A percentile compares a stretch with the other conserved stretches of the same genome.
Conservation (phyloP, 2,329 filamentous ascomycete genomes). For the Ophiocordyceps camponoti-rufipedis region DNA sequence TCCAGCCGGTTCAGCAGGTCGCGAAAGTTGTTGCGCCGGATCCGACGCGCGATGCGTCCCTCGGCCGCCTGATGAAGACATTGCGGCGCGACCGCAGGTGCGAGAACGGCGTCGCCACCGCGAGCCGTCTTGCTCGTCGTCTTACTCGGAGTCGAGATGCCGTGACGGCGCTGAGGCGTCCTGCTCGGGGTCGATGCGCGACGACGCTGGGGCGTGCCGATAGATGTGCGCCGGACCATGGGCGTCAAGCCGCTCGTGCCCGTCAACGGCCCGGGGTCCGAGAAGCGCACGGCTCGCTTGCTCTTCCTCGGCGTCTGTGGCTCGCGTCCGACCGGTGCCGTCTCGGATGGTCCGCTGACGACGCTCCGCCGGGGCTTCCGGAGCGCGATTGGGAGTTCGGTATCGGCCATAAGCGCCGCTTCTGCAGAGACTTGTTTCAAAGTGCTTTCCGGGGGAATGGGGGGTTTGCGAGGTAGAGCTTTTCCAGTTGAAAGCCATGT, state of each 20-base stretch:
- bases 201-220: slow-evolving; percentile 21
- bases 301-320: slow-evolving; percentile 13
- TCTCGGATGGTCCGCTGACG: slow-evolving; percentile 9
- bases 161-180: not conserved
- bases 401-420: slow-evolving; percentile 14
- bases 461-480: not conserved
- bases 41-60: slow-evolving; percentile 36
- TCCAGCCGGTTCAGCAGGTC: slow-evolving; percentile 38
- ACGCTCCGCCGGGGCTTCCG: slow-evolving; percentile 32
- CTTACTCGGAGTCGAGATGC: not conserved
- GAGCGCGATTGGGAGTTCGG: slow-evolving; percentile 34
- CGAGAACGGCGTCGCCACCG: slow-evolving; percentile 1
- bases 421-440: not conserved
- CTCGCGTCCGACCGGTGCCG: slow-evolving; percentile 5
- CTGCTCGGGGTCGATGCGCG: slow-evolving; percentile 25
- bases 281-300: slow-evolving; percentile 38
- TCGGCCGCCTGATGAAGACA: slow-evolving; percentile 34
- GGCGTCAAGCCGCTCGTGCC: slow-evolving; percentile 36
- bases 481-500: not conserved
- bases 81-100: slow-evolving; percentile 13
- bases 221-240: slow-evolving; percentile 32
- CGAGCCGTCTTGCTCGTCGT: not conserved
- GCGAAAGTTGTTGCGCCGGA: slow-evolving; percentile 36
- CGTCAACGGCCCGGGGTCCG: slow-evolving; percentile 29
- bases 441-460: too few species aligned